Evolutionary conservation across 116 monocot genomes (phyloP).

Genomic region (Cymodocea nodosa): DNA sequence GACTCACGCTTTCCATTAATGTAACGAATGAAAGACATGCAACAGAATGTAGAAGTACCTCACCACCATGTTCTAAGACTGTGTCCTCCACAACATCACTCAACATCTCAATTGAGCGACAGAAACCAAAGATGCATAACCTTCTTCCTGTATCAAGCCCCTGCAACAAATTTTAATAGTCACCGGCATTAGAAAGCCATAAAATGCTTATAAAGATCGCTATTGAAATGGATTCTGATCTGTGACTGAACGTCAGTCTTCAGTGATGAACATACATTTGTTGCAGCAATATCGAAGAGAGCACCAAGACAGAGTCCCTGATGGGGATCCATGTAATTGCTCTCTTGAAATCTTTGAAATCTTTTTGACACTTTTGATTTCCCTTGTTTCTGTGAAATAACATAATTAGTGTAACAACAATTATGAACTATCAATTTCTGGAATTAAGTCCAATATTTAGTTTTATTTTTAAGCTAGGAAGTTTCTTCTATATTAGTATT

Average conservation of each 20-base stretch:
- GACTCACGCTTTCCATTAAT: too few relatives aligned
- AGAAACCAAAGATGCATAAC: conserved; percentile 92
- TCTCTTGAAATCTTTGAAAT: conserved; percentile 62
- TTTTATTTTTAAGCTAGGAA: too few relatives aligned
- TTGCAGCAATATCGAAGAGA: conserved; percentile 91
- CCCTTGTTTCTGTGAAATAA: conserved; percentile 30
- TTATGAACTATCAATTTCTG: background rate
- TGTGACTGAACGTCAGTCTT: background rate
- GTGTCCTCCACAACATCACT: conserved; percentile 92
- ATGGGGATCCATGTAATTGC: conserved; percentile 86
- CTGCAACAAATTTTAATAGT: conserved; percentile 16
- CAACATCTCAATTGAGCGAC: conserved; percentile 95
- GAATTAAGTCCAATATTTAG: too few relatives aligned
- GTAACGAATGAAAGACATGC: too few relatives aligned
- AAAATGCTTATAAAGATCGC: too few relatives aligned
- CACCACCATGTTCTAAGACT: conserved; percentile 87
- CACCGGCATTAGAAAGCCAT: background rate
- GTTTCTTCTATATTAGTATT: too few relatives aligned
- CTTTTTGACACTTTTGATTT: conserved; percentile 38
- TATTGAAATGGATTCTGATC: background rate
- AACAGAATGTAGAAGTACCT: conserved; percentile 30
- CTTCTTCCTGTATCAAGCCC: conserved; percentile 87
- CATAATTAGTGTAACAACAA: background rate
- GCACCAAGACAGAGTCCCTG: conserved; percentile 94
- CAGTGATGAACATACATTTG: conserved; percentile 40